Evolutionary conservation across 192 early-diverging fungal genomes (phyloP).

Genomic region (Coemansia sp.): DNA sequence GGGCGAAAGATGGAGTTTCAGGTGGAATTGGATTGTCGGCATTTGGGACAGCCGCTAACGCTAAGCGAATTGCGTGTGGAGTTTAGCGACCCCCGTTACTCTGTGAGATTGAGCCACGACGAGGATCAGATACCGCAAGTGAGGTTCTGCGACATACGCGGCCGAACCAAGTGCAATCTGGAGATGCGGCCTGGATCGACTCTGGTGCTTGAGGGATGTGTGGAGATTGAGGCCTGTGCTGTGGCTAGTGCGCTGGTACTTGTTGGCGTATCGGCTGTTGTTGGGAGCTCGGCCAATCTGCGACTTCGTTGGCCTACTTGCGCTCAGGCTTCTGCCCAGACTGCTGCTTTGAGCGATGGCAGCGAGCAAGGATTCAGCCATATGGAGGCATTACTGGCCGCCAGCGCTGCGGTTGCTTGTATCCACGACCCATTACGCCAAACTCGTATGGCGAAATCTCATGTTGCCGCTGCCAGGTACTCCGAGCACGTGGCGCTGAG

Average conservation of each 20-base stretch:
- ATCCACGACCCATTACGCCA: conserved; percentile 7
- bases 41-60: conserved; percentile 5
- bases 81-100: conserved; percentile 20
- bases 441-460: background rate
- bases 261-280: background rate
- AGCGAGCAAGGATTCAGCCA: conserved; percentile 14
- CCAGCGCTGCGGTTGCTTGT: conserved; percentile 21
- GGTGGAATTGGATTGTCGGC: conserved; percentile 23
- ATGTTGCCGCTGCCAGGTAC: background rate
- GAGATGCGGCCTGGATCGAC: conserved; percentile 8
- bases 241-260: conserved; percentile 11
- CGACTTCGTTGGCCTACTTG: conserved; percentile 33
- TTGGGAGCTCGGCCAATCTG: background rate
- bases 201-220: conserved; percentile 20
- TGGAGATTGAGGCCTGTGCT: background rate
- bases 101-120: background rate
- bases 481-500: conserved; percentile 7
- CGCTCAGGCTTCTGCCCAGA: background rate
- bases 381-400: conserved; percentile 33
- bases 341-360: background rate
- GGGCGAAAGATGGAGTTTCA: conserved; percentile 28
- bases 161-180: background rate
- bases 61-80: conserved; percentile 23
- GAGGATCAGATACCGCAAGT: background rate
- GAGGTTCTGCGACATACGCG: conserved; percentile 1